Conservation (phyloP, 2,329 filamentous ascomycete genomes). For the Aspergillus pseudoglaucus region DNA sequence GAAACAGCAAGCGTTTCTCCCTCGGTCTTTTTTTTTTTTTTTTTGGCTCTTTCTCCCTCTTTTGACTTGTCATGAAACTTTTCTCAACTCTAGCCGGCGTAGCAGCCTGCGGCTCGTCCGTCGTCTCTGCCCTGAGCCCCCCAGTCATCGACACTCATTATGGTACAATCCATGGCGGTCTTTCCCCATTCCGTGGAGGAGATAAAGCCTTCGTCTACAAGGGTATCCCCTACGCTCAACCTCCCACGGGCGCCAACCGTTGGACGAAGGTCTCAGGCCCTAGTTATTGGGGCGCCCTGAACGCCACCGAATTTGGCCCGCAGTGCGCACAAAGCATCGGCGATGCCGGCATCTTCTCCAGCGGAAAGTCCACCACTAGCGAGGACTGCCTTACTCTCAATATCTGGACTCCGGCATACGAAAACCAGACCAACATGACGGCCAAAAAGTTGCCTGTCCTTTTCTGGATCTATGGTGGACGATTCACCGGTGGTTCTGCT, state of each 20-base stretch:
- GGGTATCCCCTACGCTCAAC: slow-evolving; percentile 6
- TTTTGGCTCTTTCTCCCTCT: not conserved
- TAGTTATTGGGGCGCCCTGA: slow-evolving; percentile 1
- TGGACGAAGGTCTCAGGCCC: slow-evolving; percentile 7
- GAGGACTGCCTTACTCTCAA: slow-evolving; percentile 20
- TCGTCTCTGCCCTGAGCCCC: not conserved
- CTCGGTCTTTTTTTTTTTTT: not conserved
- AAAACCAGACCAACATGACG: slow-evolving; percentile 6
- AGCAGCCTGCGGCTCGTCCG: not conserved
- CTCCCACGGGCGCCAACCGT: slow-evolving; percentile 4
- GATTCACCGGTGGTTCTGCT: slow-evolving; percentile 11
- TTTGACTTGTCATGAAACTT: not conserved
- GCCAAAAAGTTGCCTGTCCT: slow-evolving; percentile 19
- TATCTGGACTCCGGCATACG: slow-evolving; percentile 19
- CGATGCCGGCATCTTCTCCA: slow-evolving; percentile 7
- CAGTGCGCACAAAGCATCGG: slow-evolving; percentile 9
- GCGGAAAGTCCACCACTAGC: slow-evolving; percentile 23
- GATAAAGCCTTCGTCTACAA: slow-evolving; percentile 7
- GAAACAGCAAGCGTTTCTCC: not conserved
- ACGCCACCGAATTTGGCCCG: slow-evolving; percentile 9
- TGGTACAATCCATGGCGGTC: slow-evolving; percentile 4
- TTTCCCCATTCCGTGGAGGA: slow-evolving; percentile 6
- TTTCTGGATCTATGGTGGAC: slow-evolving; percentile 16
- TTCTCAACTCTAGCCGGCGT: not conserved
- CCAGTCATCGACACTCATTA: slow-evolving; percentile 5